These are phyloP conservation scores for Lecanicillium sp. DNA, from an alignment of 2,329 filamentous ascomycete genomes.

Conservation along the genomic window DNA sequence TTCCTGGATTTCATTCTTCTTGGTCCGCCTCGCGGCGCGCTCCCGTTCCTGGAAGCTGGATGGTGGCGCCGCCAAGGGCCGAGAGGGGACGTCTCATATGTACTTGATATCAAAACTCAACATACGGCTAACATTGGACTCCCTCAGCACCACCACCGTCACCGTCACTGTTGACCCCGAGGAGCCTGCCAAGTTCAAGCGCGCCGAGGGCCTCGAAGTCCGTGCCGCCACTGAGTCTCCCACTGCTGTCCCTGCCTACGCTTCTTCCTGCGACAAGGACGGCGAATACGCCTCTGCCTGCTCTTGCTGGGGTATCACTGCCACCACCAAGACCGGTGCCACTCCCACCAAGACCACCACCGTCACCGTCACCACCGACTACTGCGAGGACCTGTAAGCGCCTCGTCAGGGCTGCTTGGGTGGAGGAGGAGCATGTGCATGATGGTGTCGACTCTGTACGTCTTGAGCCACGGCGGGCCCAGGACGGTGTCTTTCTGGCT, in stretches of 20 bases:
- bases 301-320: slow-evolving; percentile 36
- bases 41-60: no score
- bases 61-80: no score
- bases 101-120: no score
- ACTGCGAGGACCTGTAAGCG: slow-evolving; percentile 28
- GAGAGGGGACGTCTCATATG: no score
- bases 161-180: slow-evolving; percentile 29
- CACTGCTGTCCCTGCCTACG: slow-evolving; percentile 30
- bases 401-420: no score
- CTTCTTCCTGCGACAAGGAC: slow-evolving; percentile 25
- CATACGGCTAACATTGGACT: neutral
- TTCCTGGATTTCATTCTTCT: neutral
- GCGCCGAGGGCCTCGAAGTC: slow-evolving; percentile 16
- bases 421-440: neutral
- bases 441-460: no score
- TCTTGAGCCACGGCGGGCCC: no score
- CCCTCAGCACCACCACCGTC: slow-evolving; percentile 24
- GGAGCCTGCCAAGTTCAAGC: slow-evolving; percentile 19
- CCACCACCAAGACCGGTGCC: slow-evolving; percentile 26
- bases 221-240: slow-evolving; percentile 24
- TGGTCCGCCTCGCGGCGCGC: no score
- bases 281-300: slow-evolving; percentile 32
- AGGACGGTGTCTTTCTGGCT: no score
- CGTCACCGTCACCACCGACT: slow-evolving; percentile 32
- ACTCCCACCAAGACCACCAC: slow-evolving; percentile 30